These are phyloP conservation scores for Talaromyces sp. DNA, from an alignment of 2,329 filamentous ascomycete genomes.

Conservation along the genomic window DNA sequence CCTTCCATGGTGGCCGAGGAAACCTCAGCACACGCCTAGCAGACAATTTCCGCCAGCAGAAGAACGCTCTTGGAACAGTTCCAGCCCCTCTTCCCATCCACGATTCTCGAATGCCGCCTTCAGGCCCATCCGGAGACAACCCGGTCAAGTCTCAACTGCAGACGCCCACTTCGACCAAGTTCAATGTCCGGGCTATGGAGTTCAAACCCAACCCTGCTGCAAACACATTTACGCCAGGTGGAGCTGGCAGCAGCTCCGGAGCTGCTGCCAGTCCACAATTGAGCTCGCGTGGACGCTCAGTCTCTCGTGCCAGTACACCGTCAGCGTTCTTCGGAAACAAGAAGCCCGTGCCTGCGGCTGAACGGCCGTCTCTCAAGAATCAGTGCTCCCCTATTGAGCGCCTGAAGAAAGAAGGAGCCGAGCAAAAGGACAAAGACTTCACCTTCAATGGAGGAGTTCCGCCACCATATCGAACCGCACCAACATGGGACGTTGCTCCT, in stretches of 20 bases:
- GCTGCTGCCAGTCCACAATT: conserved; percentile 69
- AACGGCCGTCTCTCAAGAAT: conserved; percentile 53
- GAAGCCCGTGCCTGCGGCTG: conserved; percentile 62
- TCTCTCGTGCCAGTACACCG: conserved; percentile 48
- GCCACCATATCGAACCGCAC: conserved; percentile 76
- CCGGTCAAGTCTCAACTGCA: conserved; percentile 46
- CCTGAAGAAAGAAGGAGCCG: conserved; percentile 62
- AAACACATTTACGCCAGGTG: conserved; percentile 71
- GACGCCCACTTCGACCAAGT: conserved; percentile 54
- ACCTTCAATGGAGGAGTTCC: conserved; percentile 77
- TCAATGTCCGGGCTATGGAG: conserved; percentile 65
- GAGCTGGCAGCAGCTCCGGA: conserved; percentile 46
- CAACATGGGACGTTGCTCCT: conserved; percentile 73
- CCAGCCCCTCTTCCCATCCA: conserved; percentile 56
- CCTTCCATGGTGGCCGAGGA: conserved; percentile 41
- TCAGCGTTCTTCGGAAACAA: conserved; percentile 63
- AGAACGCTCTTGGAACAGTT: conserved; percentile 43
- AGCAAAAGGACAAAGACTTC: conserved; percentile 58
- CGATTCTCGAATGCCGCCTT: conserved; percentile 69
- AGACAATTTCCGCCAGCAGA: conserved; percentile 53
- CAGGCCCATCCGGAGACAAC: conserved; percentile 64
- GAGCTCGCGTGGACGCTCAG: conserved; percentile 50
- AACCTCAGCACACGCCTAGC: conserved; percentile 51
- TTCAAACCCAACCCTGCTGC: conserved; percentile 85
- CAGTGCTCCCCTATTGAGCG: conserved; percentile 66